Conservation (phyloP, 169 alveolate species). For the Perkinsus olseni region DNA sequence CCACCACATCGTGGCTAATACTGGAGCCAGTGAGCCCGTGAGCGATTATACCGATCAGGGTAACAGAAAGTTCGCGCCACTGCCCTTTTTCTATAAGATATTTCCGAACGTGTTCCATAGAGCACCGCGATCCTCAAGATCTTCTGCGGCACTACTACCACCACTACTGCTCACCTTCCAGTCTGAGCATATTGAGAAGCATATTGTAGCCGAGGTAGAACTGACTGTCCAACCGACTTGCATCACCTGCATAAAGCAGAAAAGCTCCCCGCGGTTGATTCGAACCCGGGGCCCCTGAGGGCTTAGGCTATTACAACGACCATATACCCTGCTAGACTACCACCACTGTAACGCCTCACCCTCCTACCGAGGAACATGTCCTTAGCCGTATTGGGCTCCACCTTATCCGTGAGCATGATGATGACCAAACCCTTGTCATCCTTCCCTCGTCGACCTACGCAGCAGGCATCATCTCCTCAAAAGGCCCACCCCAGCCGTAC, state of each 20-base stretch:
- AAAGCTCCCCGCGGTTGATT: too few species aligned
- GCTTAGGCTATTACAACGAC: slow-evolving; percentile 30
- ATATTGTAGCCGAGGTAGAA: slow-evolving; percentile 91
- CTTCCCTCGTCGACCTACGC: slow-evolving; percentile 96
- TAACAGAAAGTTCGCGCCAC: too few species aligned
- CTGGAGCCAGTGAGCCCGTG: too few species aligned
- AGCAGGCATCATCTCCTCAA: slow-evolving; percentile 59
- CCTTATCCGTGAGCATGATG: slow-evolving; percentile 84
- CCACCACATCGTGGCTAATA: too few species aligned
- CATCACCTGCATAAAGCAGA: too few species aligned
- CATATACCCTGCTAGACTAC: slow-evolving; percentile 14
- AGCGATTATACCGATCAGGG: too few species aligned
- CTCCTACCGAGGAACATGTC: slow-evolving; percentile 59
- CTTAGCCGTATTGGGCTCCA: slow-evolving; percentile 88
- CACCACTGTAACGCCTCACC: slow-evolving; percentile 40
- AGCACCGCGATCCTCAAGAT: too few species aligned
- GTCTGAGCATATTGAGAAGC: slow-evolving; percentile 90
- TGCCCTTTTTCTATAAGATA: too few species aligned
- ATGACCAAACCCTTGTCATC: slow-evolving; percentile 94
- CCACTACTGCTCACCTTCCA: too few species aligned
- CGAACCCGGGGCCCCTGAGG: too few species aligned
- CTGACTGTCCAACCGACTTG: slow-evolving; percentile 83
- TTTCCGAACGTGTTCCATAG: too few species aligned
- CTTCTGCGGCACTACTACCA: too few species aligned
- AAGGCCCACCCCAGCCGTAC: not conserved